Evolutionary conservation across 306 rosid genomes (phyloP).

Genomic region (Astragalus glycyphyllos): DNA sequence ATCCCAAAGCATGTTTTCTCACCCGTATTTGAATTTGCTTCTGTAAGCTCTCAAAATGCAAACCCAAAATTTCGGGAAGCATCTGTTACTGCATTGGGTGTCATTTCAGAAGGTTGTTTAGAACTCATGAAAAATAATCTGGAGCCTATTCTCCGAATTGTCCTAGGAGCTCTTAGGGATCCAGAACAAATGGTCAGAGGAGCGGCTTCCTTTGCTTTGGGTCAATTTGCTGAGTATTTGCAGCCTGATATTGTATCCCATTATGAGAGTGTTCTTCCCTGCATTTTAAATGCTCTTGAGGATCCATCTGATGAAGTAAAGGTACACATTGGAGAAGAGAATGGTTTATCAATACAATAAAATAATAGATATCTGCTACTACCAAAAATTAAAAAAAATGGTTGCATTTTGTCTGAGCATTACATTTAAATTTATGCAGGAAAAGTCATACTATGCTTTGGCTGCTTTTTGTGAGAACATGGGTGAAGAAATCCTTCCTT

Average conservation of each 20-base stretch:
- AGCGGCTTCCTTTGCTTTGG: conserved; percentile 97
- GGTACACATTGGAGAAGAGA: conserved; percentile 58
- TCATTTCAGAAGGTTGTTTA: conserved; percentile 97
- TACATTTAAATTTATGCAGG: conserved; percentile 59
- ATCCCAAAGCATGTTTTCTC: conserved; percentile 83
- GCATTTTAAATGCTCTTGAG: conserved; percentile 93
- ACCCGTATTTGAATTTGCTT: conserved; percentile 86
- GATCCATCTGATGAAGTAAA: conserved; percentile 94
- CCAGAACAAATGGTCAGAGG: conserved; percentile 98
- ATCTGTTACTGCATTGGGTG: conserved; percentile 90
- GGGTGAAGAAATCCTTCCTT: conserved; percentile 98
- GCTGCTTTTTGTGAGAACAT: conserved; percentile 99
- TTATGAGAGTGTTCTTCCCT: conserved; percentile 95
- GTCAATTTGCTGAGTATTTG: conserved; percentile 96
- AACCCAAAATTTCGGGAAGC: conserved; percentile 98
- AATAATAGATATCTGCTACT: conserved; percentile 32
- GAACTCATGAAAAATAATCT: conserved; percentile 82
- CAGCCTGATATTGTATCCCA: conserved; percentile 96
- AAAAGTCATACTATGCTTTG: conserved; percentile 96
- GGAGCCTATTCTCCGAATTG: conserved; percentile 91
- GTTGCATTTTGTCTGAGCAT: conserved; percentile 40
- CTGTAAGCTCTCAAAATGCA: conserved; percentile 82
- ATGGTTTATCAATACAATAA: conserved; percentile 25
- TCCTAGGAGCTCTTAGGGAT: conserved; percentile 90
- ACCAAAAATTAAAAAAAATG: conserved; percentile 6